A percentile compares a stretch with the other conserved stretches of the same genome.
phyloP scores from a whole-genome alignment of 75 land plant species.

The Cryptomeria japonica region DNA sequence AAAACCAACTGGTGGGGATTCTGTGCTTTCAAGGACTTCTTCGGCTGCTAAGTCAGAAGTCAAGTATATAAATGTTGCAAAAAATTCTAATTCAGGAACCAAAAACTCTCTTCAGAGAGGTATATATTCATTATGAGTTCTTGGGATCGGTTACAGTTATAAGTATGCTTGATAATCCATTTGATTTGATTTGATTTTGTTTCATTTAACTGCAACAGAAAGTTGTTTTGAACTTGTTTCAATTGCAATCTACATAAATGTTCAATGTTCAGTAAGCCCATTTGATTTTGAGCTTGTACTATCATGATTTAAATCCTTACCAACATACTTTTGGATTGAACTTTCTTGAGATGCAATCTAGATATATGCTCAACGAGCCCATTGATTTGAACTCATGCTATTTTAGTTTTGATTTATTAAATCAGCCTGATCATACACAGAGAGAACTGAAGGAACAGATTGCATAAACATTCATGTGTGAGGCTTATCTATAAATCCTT shows the following conservation, averaged over 20 bases:
- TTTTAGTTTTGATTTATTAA: background rate
- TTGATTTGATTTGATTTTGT: background rate
- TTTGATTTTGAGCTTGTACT: background rate
- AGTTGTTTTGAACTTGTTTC: background rate
- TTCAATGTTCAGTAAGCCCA: background rate
- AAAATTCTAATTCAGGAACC: background rate
- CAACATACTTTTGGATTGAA: too few relatives aligned
- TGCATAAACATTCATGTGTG: background rate
- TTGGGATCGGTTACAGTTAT: background rate
- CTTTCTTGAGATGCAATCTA: background rate
- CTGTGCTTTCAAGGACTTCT: background rate
- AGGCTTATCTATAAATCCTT: background rate
- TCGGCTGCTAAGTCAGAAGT: constrained; percentile 5
- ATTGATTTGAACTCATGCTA: background rate
- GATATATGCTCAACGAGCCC: background rate
- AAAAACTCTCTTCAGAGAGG: constrained; percentile 10
- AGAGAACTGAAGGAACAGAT: background rate
- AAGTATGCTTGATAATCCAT: background rate
- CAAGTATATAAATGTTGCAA: constrained; percentile 8
- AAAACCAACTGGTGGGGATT: background rate
- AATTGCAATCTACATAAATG: background rate
- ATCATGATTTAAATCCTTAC: too few relatives aligned
- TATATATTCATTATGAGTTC: background rate
- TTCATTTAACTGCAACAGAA: background rate
- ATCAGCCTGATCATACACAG: background rate